Conservation (phyloP, 2,329 filamentous ascomycete species). For the Aspergillus fructus region DNA sequence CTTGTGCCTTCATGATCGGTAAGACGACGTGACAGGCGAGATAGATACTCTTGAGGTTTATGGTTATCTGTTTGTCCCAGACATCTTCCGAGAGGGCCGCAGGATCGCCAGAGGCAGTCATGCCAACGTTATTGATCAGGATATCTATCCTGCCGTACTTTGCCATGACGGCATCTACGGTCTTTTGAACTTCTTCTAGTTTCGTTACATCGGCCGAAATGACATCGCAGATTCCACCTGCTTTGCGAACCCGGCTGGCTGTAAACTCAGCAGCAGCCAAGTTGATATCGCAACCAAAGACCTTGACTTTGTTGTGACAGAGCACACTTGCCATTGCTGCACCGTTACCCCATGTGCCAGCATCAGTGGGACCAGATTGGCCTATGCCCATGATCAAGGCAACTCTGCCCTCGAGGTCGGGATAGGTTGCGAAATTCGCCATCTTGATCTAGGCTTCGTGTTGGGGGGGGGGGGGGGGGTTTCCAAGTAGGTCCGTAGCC, state of each 20-base stretch:
- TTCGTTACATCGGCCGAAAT: slow-evolving; percentile 54
- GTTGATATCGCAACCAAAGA: slow-evolving; percentile 55
- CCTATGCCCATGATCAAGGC: slow-evolving; percentile 28
- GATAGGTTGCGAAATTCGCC: slow-evolving; percentile 1
- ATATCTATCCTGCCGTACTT: slow-evolving; percentile 60
- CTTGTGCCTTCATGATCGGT: slow-evolving; percentile 25
- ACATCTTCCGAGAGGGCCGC: slow-evolving; percentile 49
- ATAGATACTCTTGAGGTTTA: slow-evolving; percentile 59
- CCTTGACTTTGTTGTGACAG: slow-evolving; percentile 48
- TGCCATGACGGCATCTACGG: slow-evolving; percentile 54
- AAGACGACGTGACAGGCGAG: slow-evolving; percentile 47
- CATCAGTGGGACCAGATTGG: slow-evolving; percentile 35
- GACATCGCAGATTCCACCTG: slow-evolving; percentile 38
- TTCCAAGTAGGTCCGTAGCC: too few species aligned
- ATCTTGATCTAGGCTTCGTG: too few species aligned
- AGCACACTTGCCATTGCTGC: slow-evolving; percentile 50
- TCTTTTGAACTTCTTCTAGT: slow-evolving; percentile 49
- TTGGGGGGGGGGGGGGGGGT: too few species aligned
- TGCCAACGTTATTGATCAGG: slow-evolving; percentile 61
- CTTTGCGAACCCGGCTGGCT: slow-evolving; percentile 14
- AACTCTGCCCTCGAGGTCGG: slow-evolving; percentile 16
- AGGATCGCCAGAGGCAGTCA: slow-evolving; percentile 53
- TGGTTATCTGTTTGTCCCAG: slow-evolving; percentile 55
- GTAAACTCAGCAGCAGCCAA: slow-evolving; percentile 18
- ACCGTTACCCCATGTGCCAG: slow-evolving; percentile 51